Base-by-base conservation (phyloP, 768 basidiomycete species). In the Amanita phalloides region DNA sequence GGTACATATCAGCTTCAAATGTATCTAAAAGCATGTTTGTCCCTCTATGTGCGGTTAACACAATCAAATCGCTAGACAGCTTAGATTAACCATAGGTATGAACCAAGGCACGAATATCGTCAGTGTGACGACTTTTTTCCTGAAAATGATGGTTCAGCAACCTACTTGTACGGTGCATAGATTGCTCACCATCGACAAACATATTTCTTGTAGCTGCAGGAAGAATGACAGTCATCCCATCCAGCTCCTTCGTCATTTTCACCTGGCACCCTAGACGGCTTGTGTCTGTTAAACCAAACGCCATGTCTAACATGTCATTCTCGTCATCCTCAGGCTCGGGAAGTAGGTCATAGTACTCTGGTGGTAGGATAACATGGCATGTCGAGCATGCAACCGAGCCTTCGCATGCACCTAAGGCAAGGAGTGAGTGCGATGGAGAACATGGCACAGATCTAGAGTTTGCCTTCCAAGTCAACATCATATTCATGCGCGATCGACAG, bases 241-340 rank as follows among this genome's bases (percentile, higher is more conserved):
- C 86, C 58, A 97, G 65, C 45, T 88, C 88, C 51, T 72, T 80
- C 8, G 85, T 90, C 26, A 99, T 66, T 48, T 82, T 64, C 21
- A 88, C 84, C 63, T 88, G 86, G 61, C 86, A 88, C 0, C 87
- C 87, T 17, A 90, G 68, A 8, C 82, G 73, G 55, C 86, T 95
- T 58, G 95, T 97, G 61, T 97, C 95, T 0, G 92, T 94, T 48
- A 98, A 73, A 0, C 91, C 96, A 60, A 97, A 98, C 3, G 95
- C 95, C 77, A 98, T 90, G 66, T 97, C 95, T 36, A 99, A 78
- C 91, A 94, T 93, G 60, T 92, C 94, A 61, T 97, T 99, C 69
- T 99, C 95, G 62, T 99, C 95, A 57, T 98, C 95, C 51, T 88
- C 88, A 3, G 95, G 94, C 61, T 98, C 95, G 1, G 90, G 86